Percentiles rank a stretch among this genome's conserved stretches.
These are phyloP conservation scores for Boletus eberwhitei DNA, from an alignment of 768 basidiomycete genomes.

Conservation along the genomic window DNA sequence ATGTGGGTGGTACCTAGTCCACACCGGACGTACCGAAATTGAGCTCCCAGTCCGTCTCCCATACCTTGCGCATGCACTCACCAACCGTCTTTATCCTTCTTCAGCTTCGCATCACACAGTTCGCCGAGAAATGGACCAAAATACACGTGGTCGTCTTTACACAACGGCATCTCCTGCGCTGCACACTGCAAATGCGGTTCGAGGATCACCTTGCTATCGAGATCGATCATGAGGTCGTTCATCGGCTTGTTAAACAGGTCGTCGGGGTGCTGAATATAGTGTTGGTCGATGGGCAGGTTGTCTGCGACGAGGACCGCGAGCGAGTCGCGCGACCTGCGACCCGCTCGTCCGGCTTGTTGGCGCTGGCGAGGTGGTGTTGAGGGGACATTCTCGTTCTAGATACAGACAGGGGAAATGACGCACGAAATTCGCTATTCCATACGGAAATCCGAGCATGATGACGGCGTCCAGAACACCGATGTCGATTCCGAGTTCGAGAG, in stretches of 20 bases:
- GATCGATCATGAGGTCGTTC: constrained; percentile 65
- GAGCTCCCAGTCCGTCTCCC: not conserved
- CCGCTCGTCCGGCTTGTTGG: constrained; percentile 88
- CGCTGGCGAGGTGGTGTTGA: constrained; percentile 41
- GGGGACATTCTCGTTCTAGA: not conserved
- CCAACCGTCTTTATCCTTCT: constrained; percentile 80
- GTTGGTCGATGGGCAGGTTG: constrained; percentile 63
- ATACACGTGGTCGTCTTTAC: constrained; percentile 58
- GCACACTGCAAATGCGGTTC: constrained; percentile 91
- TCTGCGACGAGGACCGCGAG: constrained; percentile 74
- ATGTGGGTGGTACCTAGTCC: constrained; percentile 73
- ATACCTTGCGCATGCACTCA: constrained; percentile 26
- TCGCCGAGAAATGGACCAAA: constrained; percentile 63
- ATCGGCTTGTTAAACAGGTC: constrained; percentile 63
- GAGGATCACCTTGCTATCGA: constrained; percentile 68
- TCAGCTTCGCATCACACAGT: constrained; percentile 59
- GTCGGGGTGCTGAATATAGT: constrained; percentile 67
- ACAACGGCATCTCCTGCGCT: constrained; percentile 80
- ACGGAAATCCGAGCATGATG: constrained; percentile 84
- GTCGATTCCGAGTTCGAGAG: constrained; percentile 88
- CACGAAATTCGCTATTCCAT: constrained; percentile 77
- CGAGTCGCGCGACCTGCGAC: constrained; percentile 76
- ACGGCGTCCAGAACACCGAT: constrained; percentile 88
- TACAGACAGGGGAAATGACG: constrained; percentile 20
- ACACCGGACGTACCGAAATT: not conserved